Evolutionary conservation across 1,284 basidiomycete genomes (phyloP).

Genomic region (Sporisorium scitamineum): DNA sequence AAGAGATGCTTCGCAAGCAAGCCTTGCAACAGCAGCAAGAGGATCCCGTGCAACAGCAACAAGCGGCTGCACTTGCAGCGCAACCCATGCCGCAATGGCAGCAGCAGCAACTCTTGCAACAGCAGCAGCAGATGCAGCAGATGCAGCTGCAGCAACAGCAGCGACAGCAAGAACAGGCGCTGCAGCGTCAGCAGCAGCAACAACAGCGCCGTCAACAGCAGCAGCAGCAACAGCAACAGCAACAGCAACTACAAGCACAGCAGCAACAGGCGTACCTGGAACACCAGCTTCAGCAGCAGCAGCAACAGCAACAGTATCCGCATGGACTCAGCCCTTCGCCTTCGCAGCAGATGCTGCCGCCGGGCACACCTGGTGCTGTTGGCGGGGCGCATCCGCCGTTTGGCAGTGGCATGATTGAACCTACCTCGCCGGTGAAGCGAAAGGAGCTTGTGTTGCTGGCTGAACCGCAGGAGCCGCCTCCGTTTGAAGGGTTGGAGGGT

Average conservation of each 20-base stretch:
- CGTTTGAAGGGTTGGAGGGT: slow-evolving; percentile 33
- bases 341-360: slow-evolving; percentile 26
- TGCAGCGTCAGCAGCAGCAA: slow-evolving; percentile 23
- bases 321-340: slow-evolving; percentile 22
- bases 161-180: slow-evolving; percentile 13
- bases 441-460: slow-evolving; percentile 31
- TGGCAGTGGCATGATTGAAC: slow-evolving; percentile 13
- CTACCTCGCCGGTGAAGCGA: slow-evolving; percentile 29
- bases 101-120: slow-evolving; percentile 37
- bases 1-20: slow-evolving; percentile 31
- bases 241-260: slow-evolving; percentile 29
- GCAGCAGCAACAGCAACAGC: slow-evolving; percentile 17
- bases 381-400: slow-evolving; percentile 12
- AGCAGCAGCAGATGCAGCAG: slow-evolving; percentile 36
- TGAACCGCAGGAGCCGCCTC: slow-evolving; percentile 8
- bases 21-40: slow-evolving; percentile 29
- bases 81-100: slow-evolving; percentile 39
- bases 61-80: slow-evolving; percentile 24
- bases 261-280: slow-evolving; percentile 31
- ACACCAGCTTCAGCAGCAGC: slow-evolving; percentile 23
- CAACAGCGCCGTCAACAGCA: slow-evolving; percentile 29
- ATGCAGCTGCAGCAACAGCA: slow-evolving; percentile 29
- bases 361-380: slow-evolving; percentile 7
- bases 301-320: slow-evolving; percentile 23
- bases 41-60: slow-evolving; percentile 28